phyloP scores from a whole-genome alignment of 306 rosid genomes.

The Pterocarpus macrocarpus region DNA sequence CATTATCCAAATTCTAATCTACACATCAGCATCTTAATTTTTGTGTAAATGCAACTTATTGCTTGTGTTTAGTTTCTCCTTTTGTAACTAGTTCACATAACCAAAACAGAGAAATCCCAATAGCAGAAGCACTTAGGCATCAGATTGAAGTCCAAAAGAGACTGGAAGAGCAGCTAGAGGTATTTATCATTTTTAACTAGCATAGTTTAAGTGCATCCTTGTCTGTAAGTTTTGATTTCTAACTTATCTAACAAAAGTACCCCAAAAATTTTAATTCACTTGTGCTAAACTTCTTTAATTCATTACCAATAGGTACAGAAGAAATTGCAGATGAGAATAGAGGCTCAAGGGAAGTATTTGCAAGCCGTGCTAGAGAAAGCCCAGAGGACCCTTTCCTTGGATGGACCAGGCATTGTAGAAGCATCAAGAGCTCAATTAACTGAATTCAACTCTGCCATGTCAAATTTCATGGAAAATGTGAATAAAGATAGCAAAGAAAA shows the following conservation, averaged over 20 bases:
- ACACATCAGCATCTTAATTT: conserved; percentile 1
- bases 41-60: conserved; percentile 19
- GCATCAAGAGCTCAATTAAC: conserved; percentile 67
- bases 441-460: conserved; percentile 74
- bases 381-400: conserved; percentile 68
- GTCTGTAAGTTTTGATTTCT: neutral
- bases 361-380: conserved; percentile 87
- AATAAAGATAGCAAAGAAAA: conserved; percentile 63
- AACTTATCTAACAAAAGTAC: neutral
- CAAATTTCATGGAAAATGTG: conserved; percentile 76
- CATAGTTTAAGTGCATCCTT: neutral
- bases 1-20: neutral
- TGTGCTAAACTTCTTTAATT: neutral
- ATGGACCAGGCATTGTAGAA: conserved; percentile 61
- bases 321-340: conserved; percentile 74
- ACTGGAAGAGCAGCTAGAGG: conserved; percentile 92
- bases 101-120: conserved; percentile 67
- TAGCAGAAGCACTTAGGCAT: conserved; percentile 67
- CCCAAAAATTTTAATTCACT: neutral
- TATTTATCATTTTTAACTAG: conserved; percentile 39
- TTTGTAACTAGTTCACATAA: conserved; percentile 41
- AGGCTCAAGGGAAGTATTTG: conserved; percentile 90
- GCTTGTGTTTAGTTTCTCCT: conserved; percentile 28
- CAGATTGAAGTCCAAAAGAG: conserved; percentile 83
- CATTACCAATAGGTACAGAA: conserved; percentile 68